phyloP scores from a whole-genome alignment of 495 filamentous ascomycete genomes.

The Xylaria intraflava region DNA sequence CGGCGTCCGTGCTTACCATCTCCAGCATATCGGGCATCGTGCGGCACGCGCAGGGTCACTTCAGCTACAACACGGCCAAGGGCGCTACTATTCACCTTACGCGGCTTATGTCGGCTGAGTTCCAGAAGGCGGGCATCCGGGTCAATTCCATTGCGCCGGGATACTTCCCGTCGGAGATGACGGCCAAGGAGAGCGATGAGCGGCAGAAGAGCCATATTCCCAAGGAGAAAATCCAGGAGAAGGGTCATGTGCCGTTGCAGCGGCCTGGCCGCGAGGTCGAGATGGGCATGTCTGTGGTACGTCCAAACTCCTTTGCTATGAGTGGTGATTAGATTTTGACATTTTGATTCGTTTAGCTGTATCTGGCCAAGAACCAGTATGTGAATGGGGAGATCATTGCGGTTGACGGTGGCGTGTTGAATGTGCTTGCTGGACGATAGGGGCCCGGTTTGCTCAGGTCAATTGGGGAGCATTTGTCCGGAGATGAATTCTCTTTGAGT shows the following conservation, averaged over 20 bases:
- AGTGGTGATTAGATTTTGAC: neutral
- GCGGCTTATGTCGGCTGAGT: slow-evolving; percentile 50
- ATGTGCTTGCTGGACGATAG: slow-evolving; percentile 24
- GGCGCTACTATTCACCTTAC: slow-evolving; percentile 54
- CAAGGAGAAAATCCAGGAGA: slow-evolving; percentile 45
- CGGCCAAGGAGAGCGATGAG: slow-evolving; percentile 48
- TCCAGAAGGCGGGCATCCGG: slow-evolving; percentile 50
- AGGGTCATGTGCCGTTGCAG: slow-evolving; percentile 46
- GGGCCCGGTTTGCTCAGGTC: too few species aligned
- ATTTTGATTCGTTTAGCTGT: slow-evolving; percentile 27
- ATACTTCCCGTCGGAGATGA: slow-evolving; percentile 60
- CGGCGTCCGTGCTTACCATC: slow-evolving; percentile 50
- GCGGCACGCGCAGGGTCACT: slow-evolving; percentile 45
- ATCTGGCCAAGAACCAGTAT: slow-evolving; percentile 52
- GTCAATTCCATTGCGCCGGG: slow-evolving; percentile 62
- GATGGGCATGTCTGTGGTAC: slow-evolving; percentile 45
- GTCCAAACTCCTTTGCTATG: neutral
- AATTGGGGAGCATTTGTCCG: too few species aligned
- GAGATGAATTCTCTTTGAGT: too few species aligned
- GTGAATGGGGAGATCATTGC: slow-evolving; percentile 57
- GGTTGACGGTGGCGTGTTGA: slow-evolving; percentile 53
- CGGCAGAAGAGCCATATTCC: slow-evolving; percentile 47
- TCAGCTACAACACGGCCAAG: slow-evolving; percentile 57
- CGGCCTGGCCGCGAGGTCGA: slow-evolving; percentile 49
- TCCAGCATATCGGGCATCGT: slow-evolving; percentile 53